Evolutionary conservation across 2,329 filamentous ascomycete species (phyloP), one percentile per base, ranked within the genome.

Genomic region (Ophiostoma populinum): DNA sequence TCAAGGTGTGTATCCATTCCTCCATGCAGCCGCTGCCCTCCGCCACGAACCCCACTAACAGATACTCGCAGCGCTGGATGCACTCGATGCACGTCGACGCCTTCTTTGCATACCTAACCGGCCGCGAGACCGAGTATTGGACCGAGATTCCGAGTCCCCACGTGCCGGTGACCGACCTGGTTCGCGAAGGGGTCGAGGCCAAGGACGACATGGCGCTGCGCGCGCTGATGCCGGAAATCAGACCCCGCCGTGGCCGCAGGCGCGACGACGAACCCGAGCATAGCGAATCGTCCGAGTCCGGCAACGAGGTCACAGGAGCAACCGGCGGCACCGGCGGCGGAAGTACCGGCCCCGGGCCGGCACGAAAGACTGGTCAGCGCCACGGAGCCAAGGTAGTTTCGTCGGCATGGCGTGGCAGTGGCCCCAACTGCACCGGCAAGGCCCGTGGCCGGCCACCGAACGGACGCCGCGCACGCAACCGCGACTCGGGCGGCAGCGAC

Each of bases 71-170:
- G 80, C 76, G 87, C 50, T 94, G 86, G 86, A 90, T 94, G 81
- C 82, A 83, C 51, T 86, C 85, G 5, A 87, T 92, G 79, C 86
- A 93, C 52, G 74, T 93, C 35, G 82, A 92, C 61, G 80, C 83
- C 9, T 94, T 94, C 52, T 94, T 93, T 49, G 83, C 92, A 51
- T 94, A 83, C 51, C 70, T 92, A 15, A 65, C 87, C 42, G 72
- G 74, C 32, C 83, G 83, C 43, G 61, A 69, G 18, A 83, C 92
- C 53, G 57, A 70, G 1, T 94, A 94, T 54, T 92, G 78, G 61
- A 75, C 69, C 12, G 70, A 82, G 24, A 67, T 92, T 17, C 85
- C 85, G 0, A 59, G 65, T 6, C 63, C 67, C 11, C 61, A 68
- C 20, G 68, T 75, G 36, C 70, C 77, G 3, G 62, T 76, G 24